Base-by-base conservation (phyloP, 2,329 filamentous ascomycete genomes). In the Colletotrichum cereale region DNA sequence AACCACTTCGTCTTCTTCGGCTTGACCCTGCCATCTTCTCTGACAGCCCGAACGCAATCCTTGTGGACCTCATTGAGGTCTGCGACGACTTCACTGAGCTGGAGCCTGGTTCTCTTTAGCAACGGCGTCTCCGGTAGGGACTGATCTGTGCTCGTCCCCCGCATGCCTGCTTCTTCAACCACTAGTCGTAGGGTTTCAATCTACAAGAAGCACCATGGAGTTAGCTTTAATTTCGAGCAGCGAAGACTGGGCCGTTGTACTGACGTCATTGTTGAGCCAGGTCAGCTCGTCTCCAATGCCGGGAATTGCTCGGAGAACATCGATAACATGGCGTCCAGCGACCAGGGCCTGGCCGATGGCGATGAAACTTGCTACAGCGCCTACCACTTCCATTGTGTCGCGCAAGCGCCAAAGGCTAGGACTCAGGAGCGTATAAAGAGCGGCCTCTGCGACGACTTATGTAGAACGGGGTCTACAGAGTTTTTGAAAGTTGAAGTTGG, bases 341-440 rank as follows among this genome's bases (percentile, higher is more conserved):
- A 14, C 3, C 2, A 74, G 14, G 5, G 66, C 70, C 44, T 74
- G 72, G 18, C 53, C 70, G 26, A 74, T 73, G 36, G 60, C 72
- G 18, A 71, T 67, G 29, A 73, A 58, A 26, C 72, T 74, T 18
- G 72, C 72, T 7, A 64, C 66, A 4, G 53, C 66, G 11, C 72
- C 65, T 18, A 72, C 14, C 1, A 60, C 69, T 12, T 73, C 69
- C 72, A 73, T 62, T 6, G 12, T 26, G 34, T 38, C 10, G 34
- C 48, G 16, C n/a, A 16, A n/a, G 5, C 24, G 18, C 1, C 4
- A 24, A 24, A 8, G 16, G 4, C 14, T 48, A 16, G 3, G n/a
- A n/a, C n/a, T n/a, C n/a, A n/a, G n/a, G 26, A 5, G 7, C 7
- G 1, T 18, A 21, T 61, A 3, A 14, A n/a, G 34, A 34, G 3